A percentile compares a stretch with the other conserved stretches of the same genome.
phyloP scores from a whole-genome alignment of 129 eudicot species.

The Helianthus tuberosus region DNA sequence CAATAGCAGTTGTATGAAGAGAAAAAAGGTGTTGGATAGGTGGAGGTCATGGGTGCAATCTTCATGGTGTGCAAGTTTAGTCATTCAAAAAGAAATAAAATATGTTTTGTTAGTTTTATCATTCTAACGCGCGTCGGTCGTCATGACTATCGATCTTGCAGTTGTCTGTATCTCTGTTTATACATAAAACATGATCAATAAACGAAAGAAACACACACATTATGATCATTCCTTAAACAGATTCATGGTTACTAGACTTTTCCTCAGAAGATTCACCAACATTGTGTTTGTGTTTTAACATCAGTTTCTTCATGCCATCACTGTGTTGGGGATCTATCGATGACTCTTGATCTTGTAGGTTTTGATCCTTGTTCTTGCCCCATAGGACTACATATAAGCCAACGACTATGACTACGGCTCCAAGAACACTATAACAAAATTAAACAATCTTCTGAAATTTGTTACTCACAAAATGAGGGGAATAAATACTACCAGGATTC shows the following conservation, averaged over 20 bases:
- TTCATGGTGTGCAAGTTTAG: too few relatives aligned
- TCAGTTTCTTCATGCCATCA: neutral
- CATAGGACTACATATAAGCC: constrained; percentile 58
- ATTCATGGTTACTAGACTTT: constrained; percentile 18
- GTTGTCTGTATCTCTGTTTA: too few relatives aligned
- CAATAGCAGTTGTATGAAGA: too few relatives aligned
- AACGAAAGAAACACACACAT: too few relatives aligned
- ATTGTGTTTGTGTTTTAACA: neutral
- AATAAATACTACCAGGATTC: neutral
- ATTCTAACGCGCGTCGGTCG: too few relatives aligned
- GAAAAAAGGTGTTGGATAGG: too few relatives aligned
- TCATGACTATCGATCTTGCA: too few relatives aligned
- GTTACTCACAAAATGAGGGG: neutral
- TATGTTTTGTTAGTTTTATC: too few relatives aligned
- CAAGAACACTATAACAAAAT: constrained; percentile 39
- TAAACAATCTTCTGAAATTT: neutral
- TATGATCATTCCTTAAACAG: neutral
- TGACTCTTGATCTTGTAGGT: constrained; percentile 15
- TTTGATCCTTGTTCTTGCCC: constrained; percentile 55
- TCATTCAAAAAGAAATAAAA: too few relatives aligned
- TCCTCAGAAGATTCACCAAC: neutral
- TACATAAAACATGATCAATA: too few relatives aligned
- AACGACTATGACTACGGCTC: constrained; percentile 48
- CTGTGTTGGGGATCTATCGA: neutral
- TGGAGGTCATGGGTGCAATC: too few relatives aligned